Base-by-base conservation (phyloP, 1,139 yeast species). In the Kodamaea sp. region DNA sequence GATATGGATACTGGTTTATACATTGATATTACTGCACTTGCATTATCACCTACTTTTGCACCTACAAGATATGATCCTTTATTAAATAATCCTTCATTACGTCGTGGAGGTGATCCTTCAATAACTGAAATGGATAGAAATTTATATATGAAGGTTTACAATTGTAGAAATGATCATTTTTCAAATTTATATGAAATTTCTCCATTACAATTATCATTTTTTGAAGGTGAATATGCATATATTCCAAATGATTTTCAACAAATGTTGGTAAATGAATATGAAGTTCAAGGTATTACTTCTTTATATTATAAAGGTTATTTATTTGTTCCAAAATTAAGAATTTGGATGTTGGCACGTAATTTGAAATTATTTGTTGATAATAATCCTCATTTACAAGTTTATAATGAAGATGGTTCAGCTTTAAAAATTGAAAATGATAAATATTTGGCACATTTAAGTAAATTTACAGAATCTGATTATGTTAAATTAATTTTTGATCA, bases 171-270 rank as follows among this genome's bases (percentile, higher is more conserved):
- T 46, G 41, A 50, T 38, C 58, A 54, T 29, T 54, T 52, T 34
- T 20, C 42, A 23, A 41, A 45, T 22, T 47, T 66, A 9, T 38
- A 44, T 7, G 71, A 66, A 42, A 41, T 69, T 22, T 46, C 54
- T 11, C 74, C 73, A 0, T 49, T 69, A 28, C 52, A 46, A 34
- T 46, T 66, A 29, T 48, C 70, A 1, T 40, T 54, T 27, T 54
- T 55, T 26, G 73, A 69, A 46, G 71, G 72, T 1, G 62, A 61
- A 41, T 55, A 55, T 12, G 58, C 62, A 1, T 65, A 64, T 42
- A 44, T 67, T 27, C 73, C 73, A 2, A 40, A 52, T 22, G 53
- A 60, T 31, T 67, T 58, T 45, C 54, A 51, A 27, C 53, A 46
- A 11, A 31, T 62, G 6, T 49, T 70, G 27, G 43, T 44, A 8